A percentile compares a stretch with the other conserved stretches of the same genome.
These are phyloP conservation scores for Nepenthes gracilis DNA, from an alignment of 148 eudicot species.

Conservation along the genomic window DNA sequence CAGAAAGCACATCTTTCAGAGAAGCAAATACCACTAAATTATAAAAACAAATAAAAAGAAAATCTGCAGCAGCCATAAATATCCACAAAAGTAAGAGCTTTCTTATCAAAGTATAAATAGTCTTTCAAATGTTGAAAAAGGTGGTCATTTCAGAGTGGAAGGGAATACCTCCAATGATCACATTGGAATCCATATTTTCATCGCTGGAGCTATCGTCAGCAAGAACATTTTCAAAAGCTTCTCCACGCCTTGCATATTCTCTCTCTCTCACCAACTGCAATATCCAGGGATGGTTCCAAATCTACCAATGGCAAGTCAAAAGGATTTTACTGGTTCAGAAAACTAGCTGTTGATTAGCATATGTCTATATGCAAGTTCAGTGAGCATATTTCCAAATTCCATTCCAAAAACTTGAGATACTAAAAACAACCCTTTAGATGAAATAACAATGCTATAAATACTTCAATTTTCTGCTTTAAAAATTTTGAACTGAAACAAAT, in stretches of 20 bases:
- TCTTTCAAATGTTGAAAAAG: no score
- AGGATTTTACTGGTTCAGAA: background rate
- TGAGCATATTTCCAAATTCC: no score
- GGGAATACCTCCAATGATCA: slow-evolving; percentile 57
- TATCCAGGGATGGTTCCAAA: slow-evolving; percentile 97
- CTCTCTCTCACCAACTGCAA: slow-evolving; percentile 72
- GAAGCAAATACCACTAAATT: no score
- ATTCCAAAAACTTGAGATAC: no score
- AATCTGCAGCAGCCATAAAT: no score
- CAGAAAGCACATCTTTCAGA: no score
- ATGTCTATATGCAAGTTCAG: background rate
- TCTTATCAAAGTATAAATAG: background rate
- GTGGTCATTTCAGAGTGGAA: background rate
- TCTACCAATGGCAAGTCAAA: slow-evolving; percentile 20
- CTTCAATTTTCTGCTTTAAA: no score
- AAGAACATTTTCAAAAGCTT: slow-evolving; percentile 34
- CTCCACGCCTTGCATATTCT: slow-evolving; percentile 48
- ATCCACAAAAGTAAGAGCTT: background rate
- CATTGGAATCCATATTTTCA: slow-evolving; percentile 57
- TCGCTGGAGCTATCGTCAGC: slow-evolving; percentile 77
- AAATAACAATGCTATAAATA: no score
- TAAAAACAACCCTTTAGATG: no score
- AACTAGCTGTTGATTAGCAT: background rate
- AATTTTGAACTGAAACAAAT: no score
- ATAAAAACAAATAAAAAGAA: no score